phyloP scores from a whole-genome alignment of 2,329 filamentous ascomycete species.

The Pseudocercospora ulei region DNA sequence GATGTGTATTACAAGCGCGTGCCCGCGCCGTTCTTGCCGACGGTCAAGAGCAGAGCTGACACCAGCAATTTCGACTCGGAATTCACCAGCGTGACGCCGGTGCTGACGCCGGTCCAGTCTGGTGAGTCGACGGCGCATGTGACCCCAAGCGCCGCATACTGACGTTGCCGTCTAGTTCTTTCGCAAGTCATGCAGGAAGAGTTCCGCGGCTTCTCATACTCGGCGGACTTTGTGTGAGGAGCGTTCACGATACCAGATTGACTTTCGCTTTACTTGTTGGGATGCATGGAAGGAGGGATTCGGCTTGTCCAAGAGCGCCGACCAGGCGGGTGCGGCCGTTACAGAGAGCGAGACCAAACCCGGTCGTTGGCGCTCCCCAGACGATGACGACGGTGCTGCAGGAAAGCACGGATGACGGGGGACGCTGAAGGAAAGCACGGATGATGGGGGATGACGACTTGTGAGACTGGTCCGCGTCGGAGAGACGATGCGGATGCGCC shows the following conservation, averaged over 20 bases:
- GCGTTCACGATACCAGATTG: conserved; percentile 7
- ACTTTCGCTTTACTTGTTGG: conserved; percentile 5
- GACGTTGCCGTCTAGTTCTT: conserved; percentile 53
- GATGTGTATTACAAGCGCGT: conserved; percentile 96
- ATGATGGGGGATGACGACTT: too few species aligned
- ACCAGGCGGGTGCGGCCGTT: background rate
- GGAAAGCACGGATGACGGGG: too few species aligned
- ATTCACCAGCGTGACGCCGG: conserved; percentile 95
- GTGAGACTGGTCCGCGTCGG: too few species aligned
- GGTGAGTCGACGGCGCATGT: conserved; percentile 51
- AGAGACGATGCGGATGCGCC: too few species aligned
- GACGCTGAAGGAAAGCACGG: background rate
- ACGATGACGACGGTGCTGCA: conserved; percentile 1
- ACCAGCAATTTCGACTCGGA: conserved; percentile 99
- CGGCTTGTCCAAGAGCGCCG: background rate
- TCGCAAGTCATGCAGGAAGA: conserved; percentile 99
- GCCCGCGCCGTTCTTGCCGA: conserved; percentile 76
- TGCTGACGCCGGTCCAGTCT: conserved; percentile 92
- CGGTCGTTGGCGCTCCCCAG: conserved; percentile 24
- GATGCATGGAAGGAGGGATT: conserved; percentile 5
- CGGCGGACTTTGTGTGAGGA: conserved; percentile 71
- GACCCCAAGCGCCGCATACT: conserved; percentile 16
- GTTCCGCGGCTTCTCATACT: conserved; percentile 97
- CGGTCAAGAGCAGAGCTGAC: conserved; percentile 84
- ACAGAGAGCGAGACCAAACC: conserved; percentile 1